These are phyloP conservation scores for Xylaria telfairii DNA, from an alignment of 495 filamentous ascomycete species.

Conservation along the genomic window DNA sequence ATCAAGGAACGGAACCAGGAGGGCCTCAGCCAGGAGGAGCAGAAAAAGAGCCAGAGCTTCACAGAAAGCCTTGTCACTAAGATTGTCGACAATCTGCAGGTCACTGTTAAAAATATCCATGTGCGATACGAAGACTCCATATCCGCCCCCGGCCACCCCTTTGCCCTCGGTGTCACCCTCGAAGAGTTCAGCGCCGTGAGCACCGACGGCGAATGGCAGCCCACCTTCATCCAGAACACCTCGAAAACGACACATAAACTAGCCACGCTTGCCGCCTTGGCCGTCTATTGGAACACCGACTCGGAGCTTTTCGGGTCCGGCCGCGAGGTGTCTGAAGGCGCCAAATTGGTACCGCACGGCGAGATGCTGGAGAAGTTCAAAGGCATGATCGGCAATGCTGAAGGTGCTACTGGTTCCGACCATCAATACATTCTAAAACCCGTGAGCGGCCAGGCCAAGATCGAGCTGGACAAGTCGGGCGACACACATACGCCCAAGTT, in stretches of 20 bases:
- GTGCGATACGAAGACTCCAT: conserved; percentile 98
- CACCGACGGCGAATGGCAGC: conserved; percentile 91
- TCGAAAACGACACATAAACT: conserved; percentile 86
- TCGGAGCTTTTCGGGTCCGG: conserved; percentile 80
- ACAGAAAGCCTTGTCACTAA: conserved; percentile 92
- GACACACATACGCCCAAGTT: conserved; percentile 81
- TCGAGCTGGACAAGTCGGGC: conserved; percentile 92
- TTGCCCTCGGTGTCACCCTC: conserved; percentile 87
- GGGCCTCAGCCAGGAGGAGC: conserved; percentile 91
- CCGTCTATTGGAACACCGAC: conserved; percentile 98
- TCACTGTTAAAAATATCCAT: conserved; percentile 97
- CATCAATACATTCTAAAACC: conserved; percentile 97
- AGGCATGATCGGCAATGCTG: conserved; percentile 74
- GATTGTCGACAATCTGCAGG: conserved; percentile 96
- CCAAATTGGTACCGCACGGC: conserved; percentile 58
- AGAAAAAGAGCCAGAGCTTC: conserved; percentile 95
- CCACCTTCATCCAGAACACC: conserved; percentile 90
- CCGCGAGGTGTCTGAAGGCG: conserved; percentile 66
- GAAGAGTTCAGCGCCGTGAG: conserved; percentile 96
- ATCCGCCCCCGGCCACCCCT: conserved; percentile 91
- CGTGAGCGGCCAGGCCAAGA: conserved; percentile 87
- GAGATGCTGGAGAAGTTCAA: conserved; percentile 78
- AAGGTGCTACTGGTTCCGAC: conserved; percentile 53
- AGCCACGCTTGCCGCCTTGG: conserved; percentile 82
- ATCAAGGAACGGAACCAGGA: conserved; percentile 90